phyloP scores from a whole-genome alignment of 2,329 filamentous ascomycete species.

The Chaetoscypha palmicola region DNA sequence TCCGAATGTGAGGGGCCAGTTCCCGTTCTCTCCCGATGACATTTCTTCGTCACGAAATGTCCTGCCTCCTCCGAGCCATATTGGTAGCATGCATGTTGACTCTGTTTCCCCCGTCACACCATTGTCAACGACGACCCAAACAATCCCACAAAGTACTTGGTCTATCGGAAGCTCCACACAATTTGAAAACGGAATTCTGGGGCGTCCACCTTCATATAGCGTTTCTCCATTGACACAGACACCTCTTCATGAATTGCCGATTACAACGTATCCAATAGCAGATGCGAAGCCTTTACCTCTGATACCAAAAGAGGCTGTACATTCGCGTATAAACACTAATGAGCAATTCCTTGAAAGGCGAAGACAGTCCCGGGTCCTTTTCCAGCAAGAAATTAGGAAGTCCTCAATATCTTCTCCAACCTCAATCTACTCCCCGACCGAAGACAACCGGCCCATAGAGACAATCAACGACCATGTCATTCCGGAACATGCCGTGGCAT shows the following conservation, averaged over 20 bases:
- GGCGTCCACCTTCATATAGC: background rate
- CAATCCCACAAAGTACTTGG: slow-evolving; percentile 21
- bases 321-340: slow-evolving; percentile 21
- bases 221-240: background rate
- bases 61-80: slow-evolving; percentile 1
- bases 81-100: slow-evolving; percentile 2
- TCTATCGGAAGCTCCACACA: slow-evolving; percentile 15
- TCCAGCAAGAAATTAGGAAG: slow-evolving; percentile 22
- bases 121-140: slow-evolving; percentile 9
- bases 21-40: slow-evolving; percentile 5
- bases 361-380: slow-evolving; percentile 21
- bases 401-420: slow-evolving; percentile 7
- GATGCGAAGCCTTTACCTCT: slow-evolving; percentile 7
- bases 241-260: slow-evolving; percentile 1
- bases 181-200: slow-evolving; percentile 7
- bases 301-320: slow-evolving; percentile 24
- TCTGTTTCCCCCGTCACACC: background rate
- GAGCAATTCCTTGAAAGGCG: slow-evolving; percentile 26
- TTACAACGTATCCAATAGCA: background rate
- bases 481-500: slow-evolving; percentile 10
- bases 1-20: slow-evolving; percentile 1
- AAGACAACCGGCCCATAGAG: slow-evolving; percentile 5
- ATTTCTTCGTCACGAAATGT: background rate
- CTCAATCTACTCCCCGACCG: background rate
- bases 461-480: slow-evolving; percentile 10